phyloP scores from a whole-genome alignment of 305 asterid species.

The Euphrasia arctica region DNA sequence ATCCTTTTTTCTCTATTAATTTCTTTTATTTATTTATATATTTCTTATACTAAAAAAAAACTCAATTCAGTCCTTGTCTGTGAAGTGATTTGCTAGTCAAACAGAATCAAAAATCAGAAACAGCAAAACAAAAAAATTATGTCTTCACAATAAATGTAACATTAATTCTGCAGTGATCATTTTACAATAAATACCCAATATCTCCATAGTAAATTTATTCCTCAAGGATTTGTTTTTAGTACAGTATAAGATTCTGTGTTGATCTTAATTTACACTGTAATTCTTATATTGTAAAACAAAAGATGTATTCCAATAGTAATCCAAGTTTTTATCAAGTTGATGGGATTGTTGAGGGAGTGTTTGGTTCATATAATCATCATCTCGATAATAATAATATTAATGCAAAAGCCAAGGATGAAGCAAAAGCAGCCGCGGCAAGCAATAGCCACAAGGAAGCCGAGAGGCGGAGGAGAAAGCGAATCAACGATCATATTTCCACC shows the following conservation, averaged over 20 bases:
- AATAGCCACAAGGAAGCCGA: conserved; percentile 84
- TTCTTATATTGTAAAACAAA: neutral
- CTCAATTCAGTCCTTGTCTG: conserved; percentile 26
- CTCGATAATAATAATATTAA: conserved; percentile 23
- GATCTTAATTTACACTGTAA: neutral
- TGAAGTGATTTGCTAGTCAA: conserved; percentile 32
- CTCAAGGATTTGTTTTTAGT: neutral
- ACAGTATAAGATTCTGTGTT: neutral
- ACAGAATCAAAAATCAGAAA: conserved; percentile 29
- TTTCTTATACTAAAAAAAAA: conserved; percentile 20
- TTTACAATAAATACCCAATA: neutral
- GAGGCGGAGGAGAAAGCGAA: conserved; percentile 69
- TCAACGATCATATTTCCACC: conserved; percentile 78
- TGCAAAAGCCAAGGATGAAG: conserved; percentile 56
- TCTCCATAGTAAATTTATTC: neutral
- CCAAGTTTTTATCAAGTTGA: conserved; percentile 51
- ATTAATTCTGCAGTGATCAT: neutral
- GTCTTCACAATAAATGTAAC: neutral
- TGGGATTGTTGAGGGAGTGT: conserved; percentile 34
- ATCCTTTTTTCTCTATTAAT: neutral
- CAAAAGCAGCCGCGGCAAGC: conserved; percentile 66
- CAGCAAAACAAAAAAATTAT: neutral
- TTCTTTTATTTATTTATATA: neutral
- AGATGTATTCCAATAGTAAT: conserved; percentile 39
- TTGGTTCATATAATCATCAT: conserved; percentile 3